phyloP scores from a whole-genome alignment of 2,329 filamentous ascomycete species.

The Clarireedia paspali region DNA sequence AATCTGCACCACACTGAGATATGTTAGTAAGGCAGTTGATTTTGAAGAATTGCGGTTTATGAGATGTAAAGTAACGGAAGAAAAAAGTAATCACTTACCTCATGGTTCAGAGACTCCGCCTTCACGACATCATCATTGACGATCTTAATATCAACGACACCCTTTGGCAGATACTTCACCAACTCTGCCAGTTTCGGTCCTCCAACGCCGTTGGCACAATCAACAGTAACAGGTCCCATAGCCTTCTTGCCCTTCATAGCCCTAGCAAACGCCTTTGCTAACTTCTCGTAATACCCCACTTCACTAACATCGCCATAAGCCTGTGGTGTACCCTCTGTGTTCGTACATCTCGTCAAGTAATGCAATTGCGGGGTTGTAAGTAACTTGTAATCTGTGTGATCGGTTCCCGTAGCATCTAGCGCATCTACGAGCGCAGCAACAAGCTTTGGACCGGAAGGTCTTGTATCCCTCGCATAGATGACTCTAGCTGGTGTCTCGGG shows the following conservation, averaged over 20 bases:
- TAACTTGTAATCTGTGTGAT: constrained; percentile 79
- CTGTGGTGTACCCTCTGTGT: constrained; percentile 80
- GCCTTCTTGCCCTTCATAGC: constrained; percentile 73
- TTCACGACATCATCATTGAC: constrained; percentile 91
- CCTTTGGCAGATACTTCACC: constrained; percentile 70
- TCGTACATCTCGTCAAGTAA: constrained; percentile 90
- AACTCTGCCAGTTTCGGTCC: constrained; percentile 84
- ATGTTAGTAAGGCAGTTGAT: constrained; percentile 11
- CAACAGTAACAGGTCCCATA: constrained; percentile 69
- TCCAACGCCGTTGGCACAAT: constrained; percentile 95
- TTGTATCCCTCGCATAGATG: constrained; percentile 85
- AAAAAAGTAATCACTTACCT: constrained; percentile 45
- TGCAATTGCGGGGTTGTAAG: constrained; percentile 97
- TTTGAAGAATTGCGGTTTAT: too few relatives aligned
- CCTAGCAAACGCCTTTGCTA: constrained; percentile 73
- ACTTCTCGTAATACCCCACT: constrained; percentile 90
- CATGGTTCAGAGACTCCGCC: constrained; percentile 80
- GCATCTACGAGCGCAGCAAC: constrained; percentile 73
- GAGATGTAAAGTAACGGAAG: not conserved
- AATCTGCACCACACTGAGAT: constrained; percentile 81
- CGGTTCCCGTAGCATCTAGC: constrained; percentile 65
- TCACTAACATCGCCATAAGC: constrained; percentile 87
- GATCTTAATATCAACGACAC: constrained; percentile 72
- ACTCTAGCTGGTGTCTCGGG: constrained; percentile 65
- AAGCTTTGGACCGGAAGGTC: constrained; percentile 81